A percentile compares a stretch with the other conserved stretches of the same genome.
phyloP scores from a whole-genome alignment of 2,329 filamentous ascomycete species.

The Blastomyces silverae region DNA sequence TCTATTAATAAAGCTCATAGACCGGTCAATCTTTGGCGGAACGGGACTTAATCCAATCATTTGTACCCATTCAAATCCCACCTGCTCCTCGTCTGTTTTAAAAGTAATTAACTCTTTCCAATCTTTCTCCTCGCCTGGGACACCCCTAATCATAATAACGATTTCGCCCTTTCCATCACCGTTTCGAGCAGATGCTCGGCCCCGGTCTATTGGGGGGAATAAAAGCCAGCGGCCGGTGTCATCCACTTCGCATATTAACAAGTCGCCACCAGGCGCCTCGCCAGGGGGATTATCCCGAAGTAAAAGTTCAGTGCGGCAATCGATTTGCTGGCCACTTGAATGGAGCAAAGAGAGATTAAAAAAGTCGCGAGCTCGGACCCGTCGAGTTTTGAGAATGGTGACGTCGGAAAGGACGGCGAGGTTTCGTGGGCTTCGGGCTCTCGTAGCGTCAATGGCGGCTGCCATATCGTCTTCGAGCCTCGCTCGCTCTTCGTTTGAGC shows the following conservation, averaged over 20 bases:
- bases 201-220: constrained; percentile 76
- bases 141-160: constrained; percentile 78
- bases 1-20: constrained; percentile 47
- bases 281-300: constrained; percentile 71
- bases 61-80: constrained; percentile 77
- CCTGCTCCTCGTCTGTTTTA: constrained; percentile 65
- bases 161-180: constrained; percentile 67
- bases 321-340: constrained; percentile 81
- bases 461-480: constrained; percentile 81
- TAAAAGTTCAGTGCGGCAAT: constrained; percentile 81
- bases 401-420: constrained; percentile 64
- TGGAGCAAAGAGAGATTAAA: constrained; percentile 82
- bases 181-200: constrained; percentile 68
- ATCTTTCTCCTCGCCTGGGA: constrained; percentile 52
- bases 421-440: constrained; percentile 70
- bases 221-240: constrained; percentile 71
- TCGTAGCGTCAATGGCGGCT: constrained; percentile 69
- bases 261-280: constrained; percentile 63
- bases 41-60: constrained; percentile 66
- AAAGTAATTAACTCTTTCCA: constrained; percentile 86
- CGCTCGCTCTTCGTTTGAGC: constrained; percentile 65
- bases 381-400: constrained; percentile 65
- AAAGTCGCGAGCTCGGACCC: constrained; percentile 82
- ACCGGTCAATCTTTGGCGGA: constrained; percentile 52
- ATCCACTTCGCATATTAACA: constrained; percentile 90